These are phyloP conservation scores for Rhynchospora tenuis DNA, from an alignment of 176 grass and related monocot species.

Conservation along the genomic window DNA sequence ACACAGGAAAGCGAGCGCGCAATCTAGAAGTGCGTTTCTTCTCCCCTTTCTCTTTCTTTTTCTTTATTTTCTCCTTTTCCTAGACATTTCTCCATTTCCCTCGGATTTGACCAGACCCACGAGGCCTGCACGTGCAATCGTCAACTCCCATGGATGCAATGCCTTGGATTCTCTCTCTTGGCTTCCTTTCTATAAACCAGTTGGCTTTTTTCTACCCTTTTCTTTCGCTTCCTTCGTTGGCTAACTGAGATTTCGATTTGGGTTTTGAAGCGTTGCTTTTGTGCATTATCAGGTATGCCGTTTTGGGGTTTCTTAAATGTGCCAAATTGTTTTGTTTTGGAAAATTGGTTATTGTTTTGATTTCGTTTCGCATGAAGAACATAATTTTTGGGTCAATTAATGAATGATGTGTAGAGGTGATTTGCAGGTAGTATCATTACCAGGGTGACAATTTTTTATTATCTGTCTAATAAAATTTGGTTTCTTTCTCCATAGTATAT, in stretches of 20 bases:
- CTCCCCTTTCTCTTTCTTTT: background rate
- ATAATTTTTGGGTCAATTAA: background rate
- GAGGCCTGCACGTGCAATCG: background rate
- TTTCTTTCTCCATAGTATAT: background rate
- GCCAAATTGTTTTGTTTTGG: background rate
- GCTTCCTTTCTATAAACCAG: background rate
- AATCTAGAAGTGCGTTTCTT: slow-evolving; percentile 28
- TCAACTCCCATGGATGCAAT: background rate
- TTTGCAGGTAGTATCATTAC: background rate
- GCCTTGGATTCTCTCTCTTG: background rate
- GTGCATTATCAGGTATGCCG: background rate
- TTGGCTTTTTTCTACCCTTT: background rate
- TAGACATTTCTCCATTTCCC: slow-evolving; percentile 1
- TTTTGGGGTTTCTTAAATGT: background rate
- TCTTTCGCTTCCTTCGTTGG: background rate
- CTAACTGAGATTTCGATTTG: background rate
- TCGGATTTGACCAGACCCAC: slow-evolving; percentile 21
- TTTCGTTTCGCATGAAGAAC: background rate
- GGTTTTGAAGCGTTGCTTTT: background rate
- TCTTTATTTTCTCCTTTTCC: background rate
- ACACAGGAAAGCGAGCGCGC: background rate
- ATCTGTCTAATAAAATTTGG: background rate
- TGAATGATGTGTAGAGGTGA: background rate
- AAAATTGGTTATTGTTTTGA: background rate
- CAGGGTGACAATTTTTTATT: background rate